Conservation (phyloP, 129 eudicot genomes). For the Saposhnikovia divaricata region DNA sequence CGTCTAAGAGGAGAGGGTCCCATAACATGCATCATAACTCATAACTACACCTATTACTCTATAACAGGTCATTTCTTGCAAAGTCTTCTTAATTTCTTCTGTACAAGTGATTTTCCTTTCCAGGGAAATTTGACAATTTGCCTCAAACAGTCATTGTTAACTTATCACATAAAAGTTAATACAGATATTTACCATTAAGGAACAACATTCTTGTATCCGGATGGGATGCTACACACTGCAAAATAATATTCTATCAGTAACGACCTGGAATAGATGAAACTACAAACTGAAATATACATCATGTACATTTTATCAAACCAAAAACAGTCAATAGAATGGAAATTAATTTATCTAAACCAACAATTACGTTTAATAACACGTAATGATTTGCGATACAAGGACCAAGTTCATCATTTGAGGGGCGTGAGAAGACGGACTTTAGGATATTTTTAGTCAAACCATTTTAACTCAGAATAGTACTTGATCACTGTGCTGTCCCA, state of each 20-base stretch:
- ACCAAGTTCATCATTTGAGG: too few species aligned
- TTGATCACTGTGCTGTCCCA: too few species aligned
- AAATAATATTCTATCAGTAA: slow-evolving; percentile 4
- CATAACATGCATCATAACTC: neutral
- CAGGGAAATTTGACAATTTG: neutral
- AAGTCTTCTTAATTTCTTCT: neutral
- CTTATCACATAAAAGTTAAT: too few species aligned
- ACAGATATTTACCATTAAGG: slow-evolving; percentile 56
- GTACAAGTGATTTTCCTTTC: neutral
- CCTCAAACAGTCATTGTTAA: neutral
- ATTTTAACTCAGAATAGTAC: too few species aligned
- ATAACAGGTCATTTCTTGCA: too few species aligned
- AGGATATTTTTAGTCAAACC: too few species aligned
- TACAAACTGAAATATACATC: neutral
- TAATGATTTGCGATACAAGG: neutral
- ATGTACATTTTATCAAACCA: neutral
- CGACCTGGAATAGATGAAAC: neutral
- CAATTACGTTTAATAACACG: neutral
- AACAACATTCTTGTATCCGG: slow-evolving; percentile 87
- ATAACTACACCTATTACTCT: too few species aligned
- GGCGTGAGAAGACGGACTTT: too few species aligned
- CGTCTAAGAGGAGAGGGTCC: neutral
- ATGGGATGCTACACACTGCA: slow-evolving; percentile 98
- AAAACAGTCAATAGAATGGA: neutral
- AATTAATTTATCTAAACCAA: neutral